Base-by-base conservation (phyloP, 2,329 filamentous ascomycete species). In the Epichloe scottii region DNA sequence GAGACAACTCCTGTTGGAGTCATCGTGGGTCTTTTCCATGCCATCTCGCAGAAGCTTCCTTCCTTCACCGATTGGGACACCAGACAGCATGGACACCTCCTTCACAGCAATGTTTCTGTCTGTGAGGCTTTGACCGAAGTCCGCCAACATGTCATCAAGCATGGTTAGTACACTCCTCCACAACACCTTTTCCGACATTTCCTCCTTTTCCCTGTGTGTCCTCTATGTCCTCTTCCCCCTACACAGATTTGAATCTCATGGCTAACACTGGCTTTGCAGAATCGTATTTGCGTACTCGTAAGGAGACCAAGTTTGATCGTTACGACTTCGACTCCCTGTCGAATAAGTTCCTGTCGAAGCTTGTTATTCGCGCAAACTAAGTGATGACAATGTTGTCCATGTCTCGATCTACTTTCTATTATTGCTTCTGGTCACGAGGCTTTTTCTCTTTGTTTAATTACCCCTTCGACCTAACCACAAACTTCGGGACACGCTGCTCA, bases 61-160 rank as follows among this genome's bases (percentile, higher is more conserved):
- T 79, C 88, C 19, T 89, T 97, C 65, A 85, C 84, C 58, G 91
- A 97, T 65, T 97, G 91, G 91, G 89, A 96, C 64, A 93, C 88
- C 12, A 76, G 80, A 63, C 89, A 93, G 70, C 91, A 97, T 66
- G 88, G 93, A 59, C 86, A 95, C 60, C 73, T 95, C 48, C 81
- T 96, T 54, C 87, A 89, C 71, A 94, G 91, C 67, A 95, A 97
- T 70, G 76, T 79, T 23, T 89, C 90, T 57, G 89, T 96, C 47
- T 96, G 91, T 70, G 89, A 94, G 64, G 89, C 90, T 51, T 87
- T 97, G 88, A 95, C 89, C 23, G 90, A 97, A 77, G 90, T 97
- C 62, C 84, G 87, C 65, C 81, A 87, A 58, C 89, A 96, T 71
- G 88, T 97, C 54, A 82, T 85, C 63, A 90, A 93, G 81, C 87